Conservation (phyloP, 1,284 basidiomycete genomes). For the Exobasidium cylindrosporum region DNA sequence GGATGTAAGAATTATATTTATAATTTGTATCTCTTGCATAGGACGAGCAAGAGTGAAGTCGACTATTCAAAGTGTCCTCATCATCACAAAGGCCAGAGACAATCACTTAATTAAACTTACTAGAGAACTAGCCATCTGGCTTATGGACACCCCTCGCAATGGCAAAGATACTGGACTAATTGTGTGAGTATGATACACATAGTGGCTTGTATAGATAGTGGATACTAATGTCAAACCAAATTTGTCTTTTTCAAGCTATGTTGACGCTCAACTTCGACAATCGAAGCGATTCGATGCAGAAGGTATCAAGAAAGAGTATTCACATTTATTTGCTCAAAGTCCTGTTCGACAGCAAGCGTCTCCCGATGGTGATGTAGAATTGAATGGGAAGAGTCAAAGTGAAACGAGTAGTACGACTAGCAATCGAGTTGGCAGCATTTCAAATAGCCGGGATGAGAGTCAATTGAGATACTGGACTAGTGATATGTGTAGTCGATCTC, state of each 20-base stretch:
- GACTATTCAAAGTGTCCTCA: conserved; percentile 86
- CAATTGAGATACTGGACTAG: conserved; percentile 96
- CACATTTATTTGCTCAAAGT: conserved; percentile 76
- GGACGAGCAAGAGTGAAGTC: conserved; percentile 87
- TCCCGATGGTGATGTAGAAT: conserved; percentile 12
- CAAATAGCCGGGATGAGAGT: conserved; percentile 60
- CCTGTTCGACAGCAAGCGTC: neutral
- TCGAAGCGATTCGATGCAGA: conserved; percentile 93
- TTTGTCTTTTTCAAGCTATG: conserved; percentile 68
- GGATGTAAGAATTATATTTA: neutral
- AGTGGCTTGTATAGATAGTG: conserved; percentile 11
- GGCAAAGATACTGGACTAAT: conserved; percentile 40
- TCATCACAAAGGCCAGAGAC: conserved; percentile 97
- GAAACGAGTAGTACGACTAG: conserved; percentile 23
- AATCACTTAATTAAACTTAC: conserved; percentile 94
- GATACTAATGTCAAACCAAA: too few relatives aligned
- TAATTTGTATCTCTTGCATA: conserved; percentile 50
- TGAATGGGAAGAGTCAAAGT: conserved; percentile 9
- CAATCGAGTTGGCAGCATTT: conserved; percentile 5
- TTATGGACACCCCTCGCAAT: conserved; percentile 44
- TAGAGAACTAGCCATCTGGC: conserved; percentile 71
- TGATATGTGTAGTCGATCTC: conserved; percentile 86
- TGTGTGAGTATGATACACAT: conserved; percentile 17
- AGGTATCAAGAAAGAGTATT: conserved; percentile 79
- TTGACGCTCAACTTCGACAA: conserved; percentile 84